Evolutionary conservation across 2,329 filamentous ascomycete genomes (phyloP), one percentile per base, ranked within the genome.

Genomic region (Zymoseptoria pseudotritici): DNA sequence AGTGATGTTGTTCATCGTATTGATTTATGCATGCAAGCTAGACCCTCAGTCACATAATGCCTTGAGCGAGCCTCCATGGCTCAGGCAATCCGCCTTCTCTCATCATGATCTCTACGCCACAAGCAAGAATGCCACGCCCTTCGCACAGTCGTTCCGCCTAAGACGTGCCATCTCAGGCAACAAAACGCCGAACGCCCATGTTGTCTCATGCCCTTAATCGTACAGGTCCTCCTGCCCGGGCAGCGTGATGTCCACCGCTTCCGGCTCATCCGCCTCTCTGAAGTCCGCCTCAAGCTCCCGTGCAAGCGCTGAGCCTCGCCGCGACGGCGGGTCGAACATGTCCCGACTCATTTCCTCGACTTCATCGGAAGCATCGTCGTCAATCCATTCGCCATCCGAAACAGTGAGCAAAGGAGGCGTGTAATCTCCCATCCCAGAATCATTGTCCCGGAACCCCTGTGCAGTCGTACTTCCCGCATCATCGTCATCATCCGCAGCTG

Each of bases 401-500:
- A 46, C 4, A 2, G 36, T 11, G 36, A 46, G 36, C 13, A 46
- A 46, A n/a, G 36, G 36, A n/a, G 36, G 36, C 36, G 36, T 17
- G 8, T 29, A 5, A 6, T n/a, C 36, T 7, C 36, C 36, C 5
- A 46, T n/a, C 13, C 36, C 36, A 17, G 36, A 46, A 46, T 46
- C 36, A n/a, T 46, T 17, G 5, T 46, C 36, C 36, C 36, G 36
- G 17, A n/a, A 46, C 4, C 36, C 36, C 36, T 46, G 36, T 5
- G 36, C 36, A 6, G 36, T 46, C 17, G 17, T 46, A 6, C 36
- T 46, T 3, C 6, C 26, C 9, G 17, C 36, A 13, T 13, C 17
- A 26, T 53, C 36, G 36, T 56, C 56, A 21, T 62, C 56, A 19
- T n/a, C n/a, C n/a, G n/a, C n/a, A n/a, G n/a, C n/a, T n/a, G n/a